Evolutionary conservation across 768 basidiomycete species (phyloP).

Genomic region (Trametes cingulata): DNA sequence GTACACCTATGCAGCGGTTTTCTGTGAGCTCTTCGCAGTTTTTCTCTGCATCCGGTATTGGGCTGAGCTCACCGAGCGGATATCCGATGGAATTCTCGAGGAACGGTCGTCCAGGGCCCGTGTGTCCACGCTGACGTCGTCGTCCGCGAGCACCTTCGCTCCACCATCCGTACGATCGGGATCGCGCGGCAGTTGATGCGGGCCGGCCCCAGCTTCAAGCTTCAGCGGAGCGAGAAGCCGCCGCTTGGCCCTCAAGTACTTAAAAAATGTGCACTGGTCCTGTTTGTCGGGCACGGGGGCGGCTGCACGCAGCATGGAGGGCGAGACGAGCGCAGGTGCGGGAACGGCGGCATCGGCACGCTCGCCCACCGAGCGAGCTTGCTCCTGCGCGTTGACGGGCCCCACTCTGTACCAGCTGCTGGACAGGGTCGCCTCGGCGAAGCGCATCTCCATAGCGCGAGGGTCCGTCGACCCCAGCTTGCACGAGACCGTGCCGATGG

Average conservation of each 20-base stretch:
- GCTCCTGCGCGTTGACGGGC: background rate
- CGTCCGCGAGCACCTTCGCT: no score
- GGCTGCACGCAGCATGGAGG: background rate
- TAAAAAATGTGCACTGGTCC: constrained; percentile 13
- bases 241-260: constrained; percentile 11
- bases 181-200: constrained; percentile 1
- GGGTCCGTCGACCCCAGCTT: background rate
- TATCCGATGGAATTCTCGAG: background rate
- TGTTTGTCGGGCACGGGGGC: background rate
- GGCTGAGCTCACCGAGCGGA: no score
- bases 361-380: background rate
- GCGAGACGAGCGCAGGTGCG: background rate
- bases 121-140: no score
- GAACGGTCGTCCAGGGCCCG: background rate
- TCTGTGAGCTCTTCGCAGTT: background rate
- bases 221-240: background rate
- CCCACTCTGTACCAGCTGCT: background rate
- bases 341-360: no score
- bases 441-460: background rate
- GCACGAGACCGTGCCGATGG: background rate
- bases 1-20: background rate
- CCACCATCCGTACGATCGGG: no score
- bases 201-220: constrained; percentile 17
- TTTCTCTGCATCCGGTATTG: no score
- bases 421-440: background rate